Conservation (phyloP, 2,329 filamentous ascomycete species). For the Clonostachys rhizophaga region DNA sequence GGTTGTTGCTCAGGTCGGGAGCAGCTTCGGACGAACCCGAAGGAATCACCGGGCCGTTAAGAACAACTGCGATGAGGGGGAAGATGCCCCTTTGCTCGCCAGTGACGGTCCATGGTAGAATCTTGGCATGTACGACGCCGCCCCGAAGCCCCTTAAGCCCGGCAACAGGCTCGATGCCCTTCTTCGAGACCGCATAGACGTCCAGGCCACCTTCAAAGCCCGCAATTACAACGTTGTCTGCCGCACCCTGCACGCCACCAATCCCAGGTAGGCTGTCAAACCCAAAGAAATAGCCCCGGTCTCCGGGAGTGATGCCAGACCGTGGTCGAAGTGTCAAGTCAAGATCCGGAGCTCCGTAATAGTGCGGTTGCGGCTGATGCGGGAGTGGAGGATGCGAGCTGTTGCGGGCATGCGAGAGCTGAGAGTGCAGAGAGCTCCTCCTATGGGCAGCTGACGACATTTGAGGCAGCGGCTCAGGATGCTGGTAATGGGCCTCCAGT, state of each 20-base stretch:
- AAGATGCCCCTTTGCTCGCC: conserved; percentile 51
- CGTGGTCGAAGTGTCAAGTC: conserved; percentile 61
- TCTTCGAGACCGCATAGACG: conserved; percentile 68
- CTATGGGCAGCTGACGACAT: conserved; percentile 27
- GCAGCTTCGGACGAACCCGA: conserved; percentile 24
- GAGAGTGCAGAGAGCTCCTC: conserved; percentile 46
- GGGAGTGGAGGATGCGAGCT: conserved; percentile 60
- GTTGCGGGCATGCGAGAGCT: conserved; percentile 39
- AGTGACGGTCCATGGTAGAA: conserved; percentile 64
- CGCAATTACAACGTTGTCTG: conserved; percentile 53
- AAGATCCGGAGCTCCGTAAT: conserved; percentile 70
- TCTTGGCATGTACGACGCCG: conserved; percentile 75
- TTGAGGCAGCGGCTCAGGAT: conserved; percentile 31
- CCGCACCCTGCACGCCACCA: conserved; percentile 11
- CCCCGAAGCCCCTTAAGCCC: conserved; percentile 74
- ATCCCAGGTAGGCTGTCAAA: conserved; percentile 67
- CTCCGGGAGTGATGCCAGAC: conserved; percentile 56
- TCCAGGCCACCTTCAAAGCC: conserved; percentile 80
- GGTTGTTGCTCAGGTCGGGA: conserved; percentile 24
- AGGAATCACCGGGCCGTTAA: conserved; percentile 71
- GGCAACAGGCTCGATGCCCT: conserved; percentile 64
- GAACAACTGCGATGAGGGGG: conserved; percentile 72
- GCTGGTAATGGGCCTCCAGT: conserved; percentile 38
- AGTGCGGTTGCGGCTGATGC: conserved; percentile 72
- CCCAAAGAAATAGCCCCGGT: conserved; percentile 72